These are phyloP conservation scores for Aspergillus mulundensis DNA, from an alignment of 495 filamentous ascomycete genomes.

Conservation along the genomic window DNA sequence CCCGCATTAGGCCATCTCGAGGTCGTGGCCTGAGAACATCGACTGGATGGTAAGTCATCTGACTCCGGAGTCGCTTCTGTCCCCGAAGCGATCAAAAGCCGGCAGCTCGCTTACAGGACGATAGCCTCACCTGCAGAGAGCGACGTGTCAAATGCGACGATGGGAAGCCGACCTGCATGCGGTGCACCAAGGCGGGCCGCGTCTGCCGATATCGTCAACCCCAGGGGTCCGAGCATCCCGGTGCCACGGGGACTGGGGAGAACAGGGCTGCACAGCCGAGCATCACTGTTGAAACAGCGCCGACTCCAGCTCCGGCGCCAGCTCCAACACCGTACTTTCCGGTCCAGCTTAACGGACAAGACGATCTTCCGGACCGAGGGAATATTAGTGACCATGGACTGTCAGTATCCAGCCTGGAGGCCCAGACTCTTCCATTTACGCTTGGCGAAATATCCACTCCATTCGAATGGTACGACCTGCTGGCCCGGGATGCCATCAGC, in stretches of 20 bases:
- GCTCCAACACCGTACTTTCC: neutral
- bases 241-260: neutral
- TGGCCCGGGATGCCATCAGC: conserved; percentile 19
- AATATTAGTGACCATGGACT: neutral
- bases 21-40: conserved; percentile 9
- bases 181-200: conserved; percentile 4
- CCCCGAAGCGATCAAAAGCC: neutral
- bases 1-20: conserved; percentile 10
- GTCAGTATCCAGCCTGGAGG: neutral
- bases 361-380: neutral
- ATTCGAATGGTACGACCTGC: conserved; percentile 17
- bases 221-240: neutral
- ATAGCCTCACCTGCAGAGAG: conserved; percentile 20
- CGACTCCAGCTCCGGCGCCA: neutral
- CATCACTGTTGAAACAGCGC: neutral
- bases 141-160: conserved; percentile 24
- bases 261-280: neutral
- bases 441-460: conserved; percentile 14
- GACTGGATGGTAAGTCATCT: conserved; percentile 11
- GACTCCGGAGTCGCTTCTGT: neutral
- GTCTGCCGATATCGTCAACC: neutral
- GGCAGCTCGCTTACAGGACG: neutral
- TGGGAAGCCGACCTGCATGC: conserved; percentile 9
- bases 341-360: neutral
- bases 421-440: conserved; percentile 5